Evolutionary conservation across 495 filamentous ascomycete genomes (phyloP).

Genomic region (Aspergillus hancockii): DNA sequence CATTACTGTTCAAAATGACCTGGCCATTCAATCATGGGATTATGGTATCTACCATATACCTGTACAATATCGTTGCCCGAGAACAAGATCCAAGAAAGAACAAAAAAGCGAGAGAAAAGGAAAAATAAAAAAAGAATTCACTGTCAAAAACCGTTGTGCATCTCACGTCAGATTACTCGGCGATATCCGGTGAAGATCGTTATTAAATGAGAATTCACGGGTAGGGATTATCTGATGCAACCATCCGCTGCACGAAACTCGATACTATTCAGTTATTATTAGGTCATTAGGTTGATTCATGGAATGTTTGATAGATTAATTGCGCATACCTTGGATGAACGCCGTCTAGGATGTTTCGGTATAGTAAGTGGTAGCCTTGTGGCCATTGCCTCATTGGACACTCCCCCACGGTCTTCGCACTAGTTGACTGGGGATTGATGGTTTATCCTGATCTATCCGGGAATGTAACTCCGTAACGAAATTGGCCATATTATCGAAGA

Average conservation of each 20-base stretch:
- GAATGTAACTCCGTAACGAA: no score
- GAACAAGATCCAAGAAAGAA: not conserved
- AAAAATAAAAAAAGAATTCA: constrained; percentile 1
- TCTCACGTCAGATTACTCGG: not conserved
- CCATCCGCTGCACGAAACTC: not conserved
- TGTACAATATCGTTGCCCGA: constrained; percentile 1
- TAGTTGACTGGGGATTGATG: no score
- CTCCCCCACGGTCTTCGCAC: no score
- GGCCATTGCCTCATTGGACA: no score
- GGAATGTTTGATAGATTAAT: not conserved
- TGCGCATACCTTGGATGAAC: not conserved
- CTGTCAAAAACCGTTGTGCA: not conserved
- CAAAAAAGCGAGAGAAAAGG: not conserved
- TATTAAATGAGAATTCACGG: not conserved
- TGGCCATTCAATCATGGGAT: not conserved
- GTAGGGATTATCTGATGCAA: constrained; percentile 4
- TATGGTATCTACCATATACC: not conserved
- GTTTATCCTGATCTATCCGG: no score
- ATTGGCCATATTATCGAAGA: no score
- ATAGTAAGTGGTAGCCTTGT: not conserved
- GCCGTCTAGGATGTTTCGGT: not conserved
- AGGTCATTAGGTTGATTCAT: not conserved
- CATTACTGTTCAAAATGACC: not conserved
- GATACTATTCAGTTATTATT: not conserved
- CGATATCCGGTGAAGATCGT: constrained; percentile 13